Conservation (phyloP, 2,329 filamentous ascomycete genomes). For the Lachnum nothofagi region DNA sequence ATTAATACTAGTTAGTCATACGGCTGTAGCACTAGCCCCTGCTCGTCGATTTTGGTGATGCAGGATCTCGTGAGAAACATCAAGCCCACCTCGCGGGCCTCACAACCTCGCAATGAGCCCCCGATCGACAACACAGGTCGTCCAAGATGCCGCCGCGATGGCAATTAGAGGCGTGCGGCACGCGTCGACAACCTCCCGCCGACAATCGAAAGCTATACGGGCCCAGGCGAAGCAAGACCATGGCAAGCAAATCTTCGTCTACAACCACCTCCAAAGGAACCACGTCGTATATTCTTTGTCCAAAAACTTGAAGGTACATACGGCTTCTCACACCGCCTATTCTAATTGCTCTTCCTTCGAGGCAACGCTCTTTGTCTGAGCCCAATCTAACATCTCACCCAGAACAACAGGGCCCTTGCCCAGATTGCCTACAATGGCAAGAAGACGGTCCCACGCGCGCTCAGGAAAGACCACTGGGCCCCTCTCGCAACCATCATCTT, state of each 20-base stretch:
- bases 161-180: conserved; percentile 10
- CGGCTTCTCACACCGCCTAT: neutral
- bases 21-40: too few relatives aligned
- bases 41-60: too few relatives aligned
- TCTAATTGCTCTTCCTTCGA: neutral
- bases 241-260: conserved; percentile 37
- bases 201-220: neutral
- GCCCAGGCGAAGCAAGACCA: conserved; percentile 22
- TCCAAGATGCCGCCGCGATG: conserved; percentile 9
- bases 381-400: neutral
- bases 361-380: neutral
- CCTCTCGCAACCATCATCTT: conserved; percentile 58
- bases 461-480: conserved; percentile 64
- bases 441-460: conserved; percentile 56
- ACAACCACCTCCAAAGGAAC: conserved; percentile 36
- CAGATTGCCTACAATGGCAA: conserved; percentile 64
- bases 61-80: too few relatives aligned
- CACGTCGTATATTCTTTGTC: conserved; percentile 38
- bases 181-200: conserved; percentile 10
- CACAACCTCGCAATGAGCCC: conserved; percentile 18
- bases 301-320: conserved; percentile 32
- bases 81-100: conserved; percentile 2
- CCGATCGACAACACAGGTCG: conserved; percentile 10
- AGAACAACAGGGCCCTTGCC: conserved; percentile 46
- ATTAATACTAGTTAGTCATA: too few relatives aligned